Conservation (phyloP, 306 rosid genomes). For the Prunus davidiana region DNA sequence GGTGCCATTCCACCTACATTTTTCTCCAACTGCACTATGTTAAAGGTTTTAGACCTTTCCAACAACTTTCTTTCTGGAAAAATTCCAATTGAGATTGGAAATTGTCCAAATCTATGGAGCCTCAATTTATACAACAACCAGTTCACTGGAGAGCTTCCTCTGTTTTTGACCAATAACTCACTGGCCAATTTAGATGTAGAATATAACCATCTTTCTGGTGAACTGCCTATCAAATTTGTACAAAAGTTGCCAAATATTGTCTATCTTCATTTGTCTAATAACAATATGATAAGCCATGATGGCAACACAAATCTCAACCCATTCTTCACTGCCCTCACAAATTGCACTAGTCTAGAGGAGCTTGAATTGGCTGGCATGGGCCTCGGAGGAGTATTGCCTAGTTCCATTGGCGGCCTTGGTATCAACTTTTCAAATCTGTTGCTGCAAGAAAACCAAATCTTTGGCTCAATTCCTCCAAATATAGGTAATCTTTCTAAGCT, state of each 20-base stretch:
- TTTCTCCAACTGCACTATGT: slow-evolving; percentile 55
- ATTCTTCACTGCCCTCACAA: slow-evolving; percentile 51
- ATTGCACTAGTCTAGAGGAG: slow-evolving; percentile 48
- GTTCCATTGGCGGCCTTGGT: slow-evolving; percentile 32
- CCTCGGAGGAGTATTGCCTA: slow-evolving; percentile 53
- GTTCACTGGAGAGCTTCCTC: slow-evolving; percentile 55
- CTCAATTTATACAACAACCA: slow-evolving; percentile 58
- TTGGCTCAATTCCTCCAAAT: slow-evolving; percentile 56
- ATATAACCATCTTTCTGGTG: slow-evolving; percentile 48
- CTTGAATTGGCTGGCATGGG: slow-evolving; percentile 69
- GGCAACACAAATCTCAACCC: slow-evolving; percentile 56
- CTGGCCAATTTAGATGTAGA: slow-evolving; percentile 49
- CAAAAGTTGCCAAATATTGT: slow-evolving; percentile 26
- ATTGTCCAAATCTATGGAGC: slow-evolving; percentile 49
- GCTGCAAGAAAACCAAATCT: slow-evolving; percentile 55
- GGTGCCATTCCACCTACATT: slow-evolving; percentile 51
- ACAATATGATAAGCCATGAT: slow-evolving; percentile 48
- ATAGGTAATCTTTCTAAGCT: slow-evolving; percentile 49
- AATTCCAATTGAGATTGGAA: slow-evolving; percentile 62
- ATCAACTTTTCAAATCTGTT: slow-evolving; percentile 15
- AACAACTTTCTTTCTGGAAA: slow-evolving; percentile 45
- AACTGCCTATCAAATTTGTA: slow-evolving; percentile 43
- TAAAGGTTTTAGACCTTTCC: slow-evolving; percentile 46
- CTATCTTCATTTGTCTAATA: slow-evolving; percentile 58
- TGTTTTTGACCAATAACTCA: slow-evolving; percentile 34